Base-by-base conservation (phyloP, 208 protist genomes). In the Trypanosoma mega region DNA sequence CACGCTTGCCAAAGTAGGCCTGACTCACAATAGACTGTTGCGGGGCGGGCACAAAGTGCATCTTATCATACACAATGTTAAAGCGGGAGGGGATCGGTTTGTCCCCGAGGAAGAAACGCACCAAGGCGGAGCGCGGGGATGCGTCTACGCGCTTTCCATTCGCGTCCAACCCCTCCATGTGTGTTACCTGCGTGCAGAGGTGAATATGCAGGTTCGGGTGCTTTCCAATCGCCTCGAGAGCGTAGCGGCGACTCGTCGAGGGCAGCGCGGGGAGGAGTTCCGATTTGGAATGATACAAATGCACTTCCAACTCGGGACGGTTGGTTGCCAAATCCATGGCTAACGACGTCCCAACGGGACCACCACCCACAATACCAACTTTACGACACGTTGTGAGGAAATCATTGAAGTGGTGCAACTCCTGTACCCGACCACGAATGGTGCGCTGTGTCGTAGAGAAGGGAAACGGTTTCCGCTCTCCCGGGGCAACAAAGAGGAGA, bases 281-380 rank as follows among this genome's bases (percentile, higher is more conserved):
- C 3, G 69, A 43, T 24, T 71, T 74, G 46, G 74, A 81, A 45
- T 92, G 82, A 55, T 78, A 92, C 24, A 96, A 59, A 59, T 91
- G 82, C 23, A 96, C 78, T 47, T 90, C 56, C 23, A 87, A 21
- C 36, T 91, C 86, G 1, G 78, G 78, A 5, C 86, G 65, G 16
- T 63, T 60, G 11, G 29, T 66, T 31, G 80, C 82, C 36, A 93
- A 68, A 31, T 92, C 78, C 43, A 82, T 65, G 24, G 87, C 85
- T 14, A 92, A 73, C 9, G 80, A 88, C 3, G 72, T 81, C 0
- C 84, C 90, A n/a, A 82, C 79, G 12, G 87, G 84, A 9, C 90
- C 90, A 14, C 90, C 90, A 9, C 90, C 90, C 44, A 96, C 72
- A 27, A 96, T 73, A 2, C 85, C 84, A 8, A 96, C 80, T 58